Percentiles rank a stretch among this genome's conserved stretches.
These are phyloP conservation scores for Coemansia umbellata DNA, from an alignment of 192 early-diverging fungal genomes.

Conservation along the genomic window DNA sequence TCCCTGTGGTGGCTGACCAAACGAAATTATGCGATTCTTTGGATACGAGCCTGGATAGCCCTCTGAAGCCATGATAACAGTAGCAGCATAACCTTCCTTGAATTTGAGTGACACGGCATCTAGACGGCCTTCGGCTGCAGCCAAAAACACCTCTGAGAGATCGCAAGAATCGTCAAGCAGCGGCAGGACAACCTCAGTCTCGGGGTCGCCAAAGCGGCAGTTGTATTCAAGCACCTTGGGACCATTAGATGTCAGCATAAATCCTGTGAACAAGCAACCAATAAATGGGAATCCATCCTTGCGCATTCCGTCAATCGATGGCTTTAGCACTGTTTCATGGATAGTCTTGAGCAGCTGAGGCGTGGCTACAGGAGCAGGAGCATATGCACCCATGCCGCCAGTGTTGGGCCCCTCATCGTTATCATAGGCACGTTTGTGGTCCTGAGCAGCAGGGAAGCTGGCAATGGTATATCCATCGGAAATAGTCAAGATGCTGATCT, in stretches of 20 bases:
- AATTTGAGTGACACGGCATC: slow-evolving; percentile 79
- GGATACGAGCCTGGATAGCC: slow-evolving; percentile 90
- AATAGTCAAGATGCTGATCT: slow-evolving; percentile 87
- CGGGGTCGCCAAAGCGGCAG: slow-evolving; percentile 97
- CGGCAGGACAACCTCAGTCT: slow-evolving; percentile 94
- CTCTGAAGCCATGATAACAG: slow-evolving; percentile 86
- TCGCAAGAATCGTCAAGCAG: slow-evolving; percentile 80
- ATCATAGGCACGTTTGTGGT: slow-evolving; percentile 97
- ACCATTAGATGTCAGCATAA: slow-evolving; percentile 89
- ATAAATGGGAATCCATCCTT: slow-evolving; percentile 95
- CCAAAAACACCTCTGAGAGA: slow-evolving; percentile 83
- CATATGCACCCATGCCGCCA: slow-evolving; percentile 99
- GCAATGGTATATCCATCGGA: slow-evolving; percentile 93
- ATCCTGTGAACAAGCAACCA: slow-evolving; percentile 92
- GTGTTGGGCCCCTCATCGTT: slow-evolving; percentile 94
- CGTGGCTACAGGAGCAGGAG: slow-evolving; percentile 90
- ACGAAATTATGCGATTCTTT: slow-evolving; percentile 74
- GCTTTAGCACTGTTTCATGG: slow-evolving; percentile 77
- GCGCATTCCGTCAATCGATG: slow-evolving; percentile 95
- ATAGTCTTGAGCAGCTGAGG: slow-evolving; percentile 66
- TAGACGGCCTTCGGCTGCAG: slow-evolving; percentile 83
- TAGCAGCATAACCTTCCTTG: slow-evolving; percentile 76
- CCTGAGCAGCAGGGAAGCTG: slow-evolving; percentile 90
- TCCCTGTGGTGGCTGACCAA: slow-evolving; percentile 48
- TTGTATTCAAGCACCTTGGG: slow-evolving; percentile 98